A percentile compares a stretch with the other conserved stretches of the same genome.
These are phyloP conservation scores for Colletotrichum sp. DNA, from an alignment of 2,329 filamentous ascomycete species.

Conservation along the genomic window DNA sequence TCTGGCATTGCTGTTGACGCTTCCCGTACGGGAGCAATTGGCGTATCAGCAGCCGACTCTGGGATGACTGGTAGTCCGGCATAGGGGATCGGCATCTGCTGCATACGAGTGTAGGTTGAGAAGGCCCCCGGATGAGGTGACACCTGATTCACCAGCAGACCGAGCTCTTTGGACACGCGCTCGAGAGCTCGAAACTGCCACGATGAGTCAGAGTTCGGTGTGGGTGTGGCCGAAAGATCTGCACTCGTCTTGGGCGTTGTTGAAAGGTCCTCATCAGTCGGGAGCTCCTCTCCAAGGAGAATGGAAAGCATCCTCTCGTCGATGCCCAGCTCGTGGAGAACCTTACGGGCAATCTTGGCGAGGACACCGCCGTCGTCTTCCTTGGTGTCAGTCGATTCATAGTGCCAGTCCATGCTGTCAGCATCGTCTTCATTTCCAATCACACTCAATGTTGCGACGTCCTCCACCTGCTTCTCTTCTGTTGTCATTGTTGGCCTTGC, in stretches of 20 bases:
- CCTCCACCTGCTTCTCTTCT: constrained; percentile 33
- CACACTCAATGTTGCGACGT: constrained; percentile 31
- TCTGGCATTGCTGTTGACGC: constrained; percentile 50
- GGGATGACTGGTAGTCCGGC: constrained; percentile 74
- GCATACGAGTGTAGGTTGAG: constrained; percentile 73
- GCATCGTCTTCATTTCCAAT: constrained; percentile 32
- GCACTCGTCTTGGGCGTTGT: constrained; percentile 47
- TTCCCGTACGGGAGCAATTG: constrained; percentile 46
- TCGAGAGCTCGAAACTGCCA: constrained; percentile 85
- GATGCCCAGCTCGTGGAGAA: constrained; percentile 88
- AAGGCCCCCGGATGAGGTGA: constrained; percentile 84
- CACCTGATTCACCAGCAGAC: constrained; percentile 80
- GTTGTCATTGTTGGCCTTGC: constrained; percentile 32
- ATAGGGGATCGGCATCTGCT: constrained; percentile 72
- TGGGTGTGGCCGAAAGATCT: constrained; percentile 25
- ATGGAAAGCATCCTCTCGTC: constrained; percentile 85
- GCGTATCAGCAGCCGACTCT: constrained; percentile 45
- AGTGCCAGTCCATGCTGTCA: constrained; percentile 55
- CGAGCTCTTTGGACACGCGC: constrained; percentile 85
- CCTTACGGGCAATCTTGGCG: constrained; percentile 80
- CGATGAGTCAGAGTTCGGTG: constrained; percentile 42
- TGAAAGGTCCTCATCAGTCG: constrained; percentile 53
- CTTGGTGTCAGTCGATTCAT: constrained; percentile 46
- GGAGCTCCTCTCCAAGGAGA: constrained; percentile 82
- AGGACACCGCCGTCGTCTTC: constrained; percentile 72